A percentile compares a stretch with the other conserved stretches of the same genome.
Conservation (phyloP, 2,329 filamentous ascomycete genomes). For the Pseudodiploospora longispora region DNA sequence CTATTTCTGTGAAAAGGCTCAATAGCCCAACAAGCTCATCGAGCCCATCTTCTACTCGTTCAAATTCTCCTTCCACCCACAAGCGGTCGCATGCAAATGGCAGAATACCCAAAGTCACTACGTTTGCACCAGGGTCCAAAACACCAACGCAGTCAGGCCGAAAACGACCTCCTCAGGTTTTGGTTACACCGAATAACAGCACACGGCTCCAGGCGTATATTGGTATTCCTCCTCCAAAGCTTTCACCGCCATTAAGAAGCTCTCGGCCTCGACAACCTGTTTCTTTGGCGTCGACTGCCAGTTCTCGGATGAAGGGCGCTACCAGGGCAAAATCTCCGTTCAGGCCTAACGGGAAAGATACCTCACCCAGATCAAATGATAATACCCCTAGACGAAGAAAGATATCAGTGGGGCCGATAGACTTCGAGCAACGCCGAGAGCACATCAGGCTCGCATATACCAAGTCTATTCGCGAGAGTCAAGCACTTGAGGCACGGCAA, state of each 20-base stretch:
- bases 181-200: slow-evolving; percentile 42
- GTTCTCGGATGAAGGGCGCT: slow-evolving; percentile 57
- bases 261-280: slow-evolving; percentile 75
- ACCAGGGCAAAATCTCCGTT: slow-evolving; percentile 46
- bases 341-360: slow-evolving; percentile 21
- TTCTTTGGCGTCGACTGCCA: slow-evolving; percentile 63
- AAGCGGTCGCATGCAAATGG: slow-evolving; percentile 35
- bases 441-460: slow-evolving; percentile 80
- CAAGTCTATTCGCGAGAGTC: slow-evolving; percentile 69
- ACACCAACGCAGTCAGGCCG: slow-evolving; percentile 29
- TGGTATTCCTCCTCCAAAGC: slow-evolving; percentile 58
- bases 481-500: slow-evolving; percentile 49
- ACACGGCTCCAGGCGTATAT: slow-evolving; percentile 66
- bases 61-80: slow-evolving; percentile 44
- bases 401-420: slow-evolving; percentile 63
- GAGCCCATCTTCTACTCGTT: slow-evolving; percentile 45
- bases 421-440: slow-evolving; percentile 75
- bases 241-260: slow-evolving; percentile 72
- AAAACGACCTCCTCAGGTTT: slow-evolving; percentile 33
- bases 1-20: slow-evolving; percentile 38
- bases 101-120: slow-evolving; percentile 28
- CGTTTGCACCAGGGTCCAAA: slow-evolving; percentile 25
- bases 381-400: slow-evolving; percentile 38
- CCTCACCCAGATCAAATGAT: slow-evolving; percentile 28
- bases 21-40: slow-evolving; percentile 36